phyloP scores from a whole-genome alignment of 768 basidiomycete genomes.

The Lyophyllum semitale region DNA sequence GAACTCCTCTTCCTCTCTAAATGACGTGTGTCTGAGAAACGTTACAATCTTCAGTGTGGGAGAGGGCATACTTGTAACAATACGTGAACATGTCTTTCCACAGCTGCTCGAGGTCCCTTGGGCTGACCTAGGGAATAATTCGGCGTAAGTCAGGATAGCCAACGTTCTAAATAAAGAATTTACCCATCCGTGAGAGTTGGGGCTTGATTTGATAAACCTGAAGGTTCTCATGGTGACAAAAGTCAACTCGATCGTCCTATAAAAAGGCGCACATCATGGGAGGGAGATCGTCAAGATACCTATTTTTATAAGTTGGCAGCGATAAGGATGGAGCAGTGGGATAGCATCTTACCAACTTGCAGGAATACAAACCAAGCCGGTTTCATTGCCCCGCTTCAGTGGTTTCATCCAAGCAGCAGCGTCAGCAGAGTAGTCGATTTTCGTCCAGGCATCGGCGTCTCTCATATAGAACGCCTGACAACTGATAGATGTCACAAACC shows the following conservation, averaged over 20 bases:
- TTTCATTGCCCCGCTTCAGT: conserved; percentile 60
- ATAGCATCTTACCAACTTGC: conserved; percentile 57
- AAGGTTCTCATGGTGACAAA: conserved; percentile 2
- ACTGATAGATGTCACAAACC: conserved; percentile 21
- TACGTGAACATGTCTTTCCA: conserved; percentile 80
- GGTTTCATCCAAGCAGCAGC: conserved; percentile 79
- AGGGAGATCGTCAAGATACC: conserved; percentile 74
- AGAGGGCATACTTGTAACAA: conserved; percentile 49
- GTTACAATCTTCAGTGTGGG: background rate
- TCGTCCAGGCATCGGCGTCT: conserved; percentile 70
- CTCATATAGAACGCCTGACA: conserved; percentile 71
- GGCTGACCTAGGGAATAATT: conserved; percentile 48
- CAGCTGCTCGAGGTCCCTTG: conserved; percentile 64
- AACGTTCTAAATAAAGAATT: background rate
- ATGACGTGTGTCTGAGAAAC: conserved; percentile 3
- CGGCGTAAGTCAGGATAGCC: background rate
- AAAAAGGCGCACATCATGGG: conserved; percentile 60
- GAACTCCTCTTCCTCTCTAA: conserved; percentile 62
- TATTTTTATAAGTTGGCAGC: conserved; percentile 10
- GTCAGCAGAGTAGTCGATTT: conserved; percentile 61
- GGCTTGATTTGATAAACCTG: conserved; percentile 69
- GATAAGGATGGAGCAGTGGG: background rate
- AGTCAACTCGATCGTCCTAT: background rate
- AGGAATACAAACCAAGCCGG: conserved; percentile 61
- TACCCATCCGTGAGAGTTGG: conserved; percentile 77